Evolutionary conservation across 2,329 filamentous ascomycete species (phyloP).

Genomic region (Cordyceps sp.): DNA sequence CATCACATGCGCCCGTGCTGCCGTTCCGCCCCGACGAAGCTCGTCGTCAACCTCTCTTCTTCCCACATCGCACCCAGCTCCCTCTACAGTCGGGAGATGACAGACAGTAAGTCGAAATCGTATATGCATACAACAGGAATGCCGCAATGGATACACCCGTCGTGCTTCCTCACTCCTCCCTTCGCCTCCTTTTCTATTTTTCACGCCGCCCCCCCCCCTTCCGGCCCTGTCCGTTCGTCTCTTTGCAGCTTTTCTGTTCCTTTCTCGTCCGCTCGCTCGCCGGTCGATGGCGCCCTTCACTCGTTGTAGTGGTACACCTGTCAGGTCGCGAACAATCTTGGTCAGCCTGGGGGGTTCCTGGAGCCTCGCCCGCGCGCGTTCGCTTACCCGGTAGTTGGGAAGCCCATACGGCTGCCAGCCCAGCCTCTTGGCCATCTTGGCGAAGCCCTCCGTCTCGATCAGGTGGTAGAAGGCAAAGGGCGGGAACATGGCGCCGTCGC

Average conservation of each 20-base stretch:
- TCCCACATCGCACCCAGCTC: no score
- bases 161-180: not conserved
- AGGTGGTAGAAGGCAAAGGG: slow-evolving; percentile 92
- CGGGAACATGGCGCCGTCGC: slow-evolving; percentile 97
- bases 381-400: slow-evolving; percentile 84
- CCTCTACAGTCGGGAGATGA: not conserved
- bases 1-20: not conserved
- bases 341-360: not conserved
- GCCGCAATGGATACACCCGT: no score
- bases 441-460: slow-evolving; percentile 95
- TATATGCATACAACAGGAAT: not conserved
- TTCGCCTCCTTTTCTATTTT: not conserved
- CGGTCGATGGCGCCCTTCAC: slow-evolving; percentile 22
- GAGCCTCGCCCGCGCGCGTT: not conserved
- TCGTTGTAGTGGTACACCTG: slow-evolving; percentile 87
- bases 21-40: not conserved
- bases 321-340: not conserved
- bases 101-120: not conserved
- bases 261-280: slow-evolving; percentile 1
- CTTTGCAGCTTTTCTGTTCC: not conserved
- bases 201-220: not conserved
- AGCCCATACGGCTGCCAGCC: slow-evolving; percentile 78
- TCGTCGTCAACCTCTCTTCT: no score
- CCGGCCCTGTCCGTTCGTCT: not conserved
- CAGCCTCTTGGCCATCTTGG: slow-evolving; percentile 84